A percentile compares a stretch with the other conserved stretches of the same genome.
Evolutionary conservation across 805 yeast species (phyloP).

Genomic region (Candida patagonica): DNA sequence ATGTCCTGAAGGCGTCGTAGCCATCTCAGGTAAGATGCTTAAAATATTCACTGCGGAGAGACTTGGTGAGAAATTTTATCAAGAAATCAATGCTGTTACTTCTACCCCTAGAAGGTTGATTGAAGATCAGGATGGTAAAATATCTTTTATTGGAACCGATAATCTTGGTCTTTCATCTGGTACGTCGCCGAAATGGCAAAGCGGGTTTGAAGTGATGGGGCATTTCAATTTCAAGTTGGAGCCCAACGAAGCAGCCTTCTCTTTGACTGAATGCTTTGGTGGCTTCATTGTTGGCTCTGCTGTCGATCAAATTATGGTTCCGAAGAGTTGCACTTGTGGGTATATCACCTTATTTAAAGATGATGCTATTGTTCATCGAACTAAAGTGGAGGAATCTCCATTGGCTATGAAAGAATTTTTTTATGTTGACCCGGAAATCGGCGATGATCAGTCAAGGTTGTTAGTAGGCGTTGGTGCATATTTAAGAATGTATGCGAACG

Average conservation of each 20-base stretch:
- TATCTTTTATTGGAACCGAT: slow-evolving; percentile 41
- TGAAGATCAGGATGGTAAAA: neutral
- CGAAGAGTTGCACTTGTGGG: slow-evolving; percentile 12
- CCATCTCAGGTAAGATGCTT: slow-evolving; percentile 43
- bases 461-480: slow-evolving; percentile 47
- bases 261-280: slow-evolving; percentile 31
- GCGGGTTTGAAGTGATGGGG: neutral
- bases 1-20: slow-evolving; percentile 52
- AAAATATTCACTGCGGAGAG: slow-evolving; percentile 36
- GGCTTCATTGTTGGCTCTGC: slow-evolving; percentile 23
- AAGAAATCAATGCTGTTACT: slow-evolving; percentile 5
- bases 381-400: slow-evolving; percentile 42
- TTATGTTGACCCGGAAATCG: neutral
- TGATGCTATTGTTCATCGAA: slow-evolving; percentile 44
- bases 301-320: slow-evolving; percentile 20
- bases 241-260: slow-evolving; percentile 35
- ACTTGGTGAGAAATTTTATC: slow-evolving; percentile 14
- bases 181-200: no score
- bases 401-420: slow-evolving; percentile 42
- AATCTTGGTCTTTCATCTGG: slow-evolving; percentile 15
- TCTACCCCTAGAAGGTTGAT: slow-evolving; percentile 17
- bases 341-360: slow-evolving; percentile 25
- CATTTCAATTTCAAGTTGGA: slow-evolving; percentile 21
- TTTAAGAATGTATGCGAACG: slow-evolving; percentile 60
- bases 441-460: slow-evolving; percentile 37